Evolutionary conservation across 441 rosid species (phyloP), one percentile per base, ranked within the genome.

Genomic region (Euphorbia schlechtendalii): DNA sequence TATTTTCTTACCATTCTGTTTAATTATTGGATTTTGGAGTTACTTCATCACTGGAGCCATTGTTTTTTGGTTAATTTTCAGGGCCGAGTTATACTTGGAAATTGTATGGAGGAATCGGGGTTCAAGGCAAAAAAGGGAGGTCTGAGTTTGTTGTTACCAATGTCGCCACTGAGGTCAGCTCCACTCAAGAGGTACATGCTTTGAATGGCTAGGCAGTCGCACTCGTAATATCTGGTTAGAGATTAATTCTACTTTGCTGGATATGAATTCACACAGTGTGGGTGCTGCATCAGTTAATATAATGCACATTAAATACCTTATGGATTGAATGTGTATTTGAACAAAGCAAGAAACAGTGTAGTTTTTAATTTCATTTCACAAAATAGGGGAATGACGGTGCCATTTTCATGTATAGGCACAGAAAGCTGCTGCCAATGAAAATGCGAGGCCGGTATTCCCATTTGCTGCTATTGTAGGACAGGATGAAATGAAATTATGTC

Each of bases 401-500:
- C 40, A 59, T 45, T n/a, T 63, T 46, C 69, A 66, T 65, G 67
- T 77, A 59, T 77, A 84, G 90, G 81, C 71, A 46, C 80, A 70
- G 77, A 81, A 85, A 78, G 60, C 73, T 68, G 80, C 74, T 38
- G 62, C 78, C 45, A 88, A 85, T 76, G 95, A 89, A 59, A 88
- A 67, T 73, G 94, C 84, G 68, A 85, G 98, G 52, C 96, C 97
- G 0, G 97, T 88, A 9, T 93, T 81, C 79, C 97, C 98, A 7
- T 93, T 93, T 70, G 84, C 97, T 6, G 97, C 98, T 55, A 88
- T 92, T 57, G 98, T 92, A 36, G 98, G 98, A 70, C 96, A 93
- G 74, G 98, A 93, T 69, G 98, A 93, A 86, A 90, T 93, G 98
- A 93, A 90, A 69, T 68, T 93, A 11, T 93, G 97, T 67, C 96